Evolutionary conservation across 768 basidiomycete genomes (phyloP), one percentile per base, ranked within the genome.

Genomic region (Rhodotorula kratochvilovae): DNA sequence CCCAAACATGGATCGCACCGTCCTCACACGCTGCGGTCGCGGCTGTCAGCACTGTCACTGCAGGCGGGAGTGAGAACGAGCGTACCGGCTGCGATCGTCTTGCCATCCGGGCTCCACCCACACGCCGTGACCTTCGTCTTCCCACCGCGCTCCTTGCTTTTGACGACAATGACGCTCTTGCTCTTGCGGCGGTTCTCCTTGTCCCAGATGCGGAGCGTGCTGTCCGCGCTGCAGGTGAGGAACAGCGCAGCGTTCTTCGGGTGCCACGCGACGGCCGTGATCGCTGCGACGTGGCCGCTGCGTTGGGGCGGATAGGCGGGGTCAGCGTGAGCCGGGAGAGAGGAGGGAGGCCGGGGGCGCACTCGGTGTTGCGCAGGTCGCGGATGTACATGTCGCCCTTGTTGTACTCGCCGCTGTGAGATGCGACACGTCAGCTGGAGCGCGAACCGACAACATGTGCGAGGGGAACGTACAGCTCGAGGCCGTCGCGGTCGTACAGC

Each of bases 321-420:
- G 27, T 31, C 39, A 43, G 39, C 17, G 12, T 27, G 58, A 50
- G 51, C 19, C 2, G 43, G 39, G 23, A 15, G 42, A 31, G 46
- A 45, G 39, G 25, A 33, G 61, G 35, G 35, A 19, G n/a, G 65
- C 73, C 5, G 29, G 46, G 27, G 60, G 83, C 92, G 75, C 77
- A 95, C 95, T 89, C 85, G n/a, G 96, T 99, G 79, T 98, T 89
- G 81, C 92, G 92, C 91, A 99, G 94, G 81, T 99, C 96, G 66
- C 96, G 89, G 76, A 99, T 90, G 80, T 98, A 99, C 70, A 90
- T 91, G 81, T 99, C 96, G 45, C 96, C 96, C 82, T 98, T 98
- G 79, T 92, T 84, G 80, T 78, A 84, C 66, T 81, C 81, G 3
- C 80, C 79, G 36, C 82, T 80, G 85, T 89, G 68, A 6, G 45